Evolutionary conservation across 306 rosid genomes (phyloP).

Genomic region (Dalbergia cochinchinensis): DNA sequence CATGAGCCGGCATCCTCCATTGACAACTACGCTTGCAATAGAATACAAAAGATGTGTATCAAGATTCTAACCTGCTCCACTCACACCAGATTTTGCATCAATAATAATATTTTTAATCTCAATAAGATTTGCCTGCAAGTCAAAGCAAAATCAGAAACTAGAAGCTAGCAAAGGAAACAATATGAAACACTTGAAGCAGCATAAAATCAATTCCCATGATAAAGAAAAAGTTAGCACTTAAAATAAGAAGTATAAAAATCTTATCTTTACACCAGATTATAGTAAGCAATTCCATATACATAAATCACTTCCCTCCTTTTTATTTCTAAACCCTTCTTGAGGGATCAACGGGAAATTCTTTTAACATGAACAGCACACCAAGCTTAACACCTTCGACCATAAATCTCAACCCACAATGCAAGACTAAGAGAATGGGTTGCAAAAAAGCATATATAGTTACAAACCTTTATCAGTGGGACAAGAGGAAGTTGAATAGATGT

Average conservation of each 20-base stretch:
- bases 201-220: slow-evolving; percentile 23
- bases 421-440: slow-evolving; percentile 21
- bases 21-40: slow-evolving; percentile 1
- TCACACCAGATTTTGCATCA: slow-evolving; percentile 96
- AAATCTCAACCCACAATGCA: slow-evolving; percentile 16
- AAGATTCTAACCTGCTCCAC: slow-evolving; percentile 87
- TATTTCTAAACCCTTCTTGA: not conserved
- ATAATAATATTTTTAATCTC: slow-evolving; percentile 66
- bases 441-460: slow-evolving; percentile 35
- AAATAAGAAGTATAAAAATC: slow-evolving; percentile 18
- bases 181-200: slow-evolving; percentile 31
- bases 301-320: too few relatives aligned
- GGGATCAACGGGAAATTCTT: not conserved
- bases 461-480: slow-evolving; percentile 90
- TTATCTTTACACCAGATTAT: not conserved
- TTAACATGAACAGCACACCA: slow-evolving; percentile 10
- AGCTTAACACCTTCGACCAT: slow-evolving; percentile 27
- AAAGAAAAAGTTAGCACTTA: not conserved
- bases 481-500: slow-evolving; percentile 95
- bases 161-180: slow-evolving; percentile 21
- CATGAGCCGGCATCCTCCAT: too few relatives aligned
- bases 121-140: slow-evolving; percentile 79
- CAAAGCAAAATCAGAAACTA: slow-evolving; percentile 38
- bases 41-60: slow-evolving; percentile 22
- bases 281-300: not conserved